These are phyloP conservation scores for Fistulinella prunicolor DNA, from an alignment of 768 basidiomycete genomes.

Conservation along the genomic window DNA sequence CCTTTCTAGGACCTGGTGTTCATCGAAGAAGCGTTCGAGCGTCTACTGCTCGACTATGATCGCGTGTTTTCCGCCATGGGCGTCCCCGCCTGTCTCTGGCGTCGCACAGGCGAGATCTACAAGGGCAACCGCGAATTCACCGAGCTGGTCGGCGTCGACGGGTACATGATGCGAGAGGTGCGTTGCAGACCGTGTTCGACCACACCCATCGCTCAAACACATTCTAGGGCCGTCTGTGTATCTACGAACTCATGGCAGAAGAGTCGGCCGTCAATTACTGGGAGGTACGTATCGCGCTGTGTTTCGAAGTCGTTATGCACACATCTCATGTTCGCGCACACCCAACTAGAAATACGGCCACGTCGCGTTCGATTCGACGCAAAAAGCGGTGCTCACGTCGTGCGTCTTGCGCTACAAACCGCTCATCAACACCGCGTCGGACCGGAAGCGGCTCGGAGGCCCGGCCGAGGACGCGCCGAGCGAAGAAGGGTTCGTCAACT, in stretches of 20 bases:
- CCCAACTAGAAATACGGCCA: slow-evolving; percentile 84
- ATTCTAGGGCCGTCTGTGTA: slow-evolving; percentile 92
- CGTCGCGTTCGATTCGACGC: slow-evolving; percentile 87
- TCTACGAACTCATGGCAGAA: slow-evolving; percentile 98
- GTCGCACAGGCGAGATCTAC: slow-evolving; percentile 97
- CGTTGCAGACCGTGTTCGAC: no score
- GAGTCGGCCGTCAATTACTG: slow-evolving; percentile 96
- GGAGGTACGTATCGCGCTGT: slow-evolving; percentile 61
- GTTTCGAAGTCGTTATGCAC: no score
- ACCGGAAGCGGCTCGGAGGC: slow-evolving; percentile 30
- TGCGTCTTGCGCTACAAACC: slow-evolving; percentile 86
- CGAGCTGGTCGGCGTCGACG: slow-evolving; percentile 83
- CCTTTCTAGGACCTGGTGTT: slow-evolving; percentile 82
- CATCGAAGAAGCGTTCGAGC: slow-evolving; percentile 97
- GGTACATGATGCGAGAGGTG: slow-evolving; percentile 77
- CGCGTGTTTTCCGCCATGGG: slow-evolving; percentile 94
- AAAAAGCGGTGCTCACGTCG: slow-evolving; percentile 91
- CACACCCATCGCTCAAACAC: no score
- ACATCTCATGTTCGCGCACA: no score
- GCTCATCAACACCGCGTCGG: slow-evolving; percentile 40
- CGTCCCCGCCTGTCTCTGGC: slow-evolving; percentile 95
- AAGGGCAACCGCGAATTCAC: slow-evolving; percentile 97
- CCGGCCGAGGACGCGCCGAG: slow-evolving; percentile 32
- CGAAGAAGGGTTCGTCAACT: slow-evolving; percentile 79
- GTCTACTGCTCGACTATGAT: slow-evolving; percentile 92